Conservation (phyloP, 306 rosid species). For the Quercus alba region DNA sequence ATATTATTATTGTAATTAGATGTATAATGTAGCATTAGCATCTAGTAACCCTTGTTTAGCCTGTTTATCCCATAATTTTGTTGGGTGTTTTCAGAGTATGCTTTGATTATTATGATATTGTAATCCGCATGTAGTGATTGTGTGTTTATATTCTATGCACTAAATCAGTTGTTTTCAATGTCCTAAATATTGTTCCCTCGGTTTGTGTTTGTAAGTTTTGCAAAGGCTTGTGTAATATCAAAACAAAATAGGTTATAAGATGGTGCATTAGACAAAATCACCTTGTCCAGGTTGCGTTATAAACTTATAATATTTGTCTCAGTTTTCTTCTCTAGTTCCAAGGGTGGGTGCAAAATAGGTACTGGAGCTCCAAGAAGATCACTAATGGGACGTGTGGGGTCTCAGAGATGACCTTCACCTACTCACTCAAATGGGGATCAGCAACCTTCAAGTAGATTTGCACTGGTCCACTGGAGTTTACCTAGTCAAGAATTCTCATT, state of each 20-base stretch:
- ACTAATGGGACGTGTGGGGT: too few relatives aligned
- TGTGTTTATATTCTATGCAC: slow-evolving; percentile 37
- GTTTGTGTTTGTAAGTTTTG: slow-evolving; percentile 11
- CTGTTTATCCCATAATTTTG: slow-evolving; percentile 46
- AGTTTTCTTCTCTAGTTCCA: too few relatives aligned
- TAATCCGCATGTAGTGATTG: slow-evolving; percentile 35
- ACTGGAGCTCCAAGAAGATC: too few relatives aligned
- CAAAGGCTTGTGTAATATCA: not conserved
- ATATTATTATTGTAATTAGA: slow-evolving; percentile 30
- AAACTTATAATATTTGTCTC: too few relatives aligned
- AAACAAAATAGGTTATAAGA: slow-evolving; percentile 4
- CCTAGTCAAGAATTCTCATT: too few relatives aligned
- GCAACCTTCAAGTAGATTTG: too few relatives aligned
- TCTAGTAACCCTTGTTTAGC: slow-evolving; percentile 39
- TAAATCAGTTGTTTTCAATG: slow-evolving; percentile 17
- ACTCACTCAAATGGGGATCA: too few relatives aligned
- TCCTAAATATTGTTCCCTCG: slow-evolving; percentile 14
- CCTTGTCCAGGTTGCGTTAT: too few relatives aligned
- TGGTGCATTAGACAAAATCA: too few relatives aligned
- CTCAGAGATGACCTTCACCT: too few relatives aligned
- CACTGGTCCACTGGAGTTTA: too few relatives aligned
- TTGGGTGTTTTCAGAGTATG: slow-evolving; percentile 41
- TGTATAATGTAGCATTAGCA: slow-evolving; percentile 50
- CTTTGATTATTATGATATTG: slow-evolving; percentile 42
- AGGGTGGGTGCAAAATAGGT: too few relatives aligned